Evolutionary conservation across 1,139 yeast genomes (phyloP).

Genomic region (Nakaseomyces delphensis): DNA sequence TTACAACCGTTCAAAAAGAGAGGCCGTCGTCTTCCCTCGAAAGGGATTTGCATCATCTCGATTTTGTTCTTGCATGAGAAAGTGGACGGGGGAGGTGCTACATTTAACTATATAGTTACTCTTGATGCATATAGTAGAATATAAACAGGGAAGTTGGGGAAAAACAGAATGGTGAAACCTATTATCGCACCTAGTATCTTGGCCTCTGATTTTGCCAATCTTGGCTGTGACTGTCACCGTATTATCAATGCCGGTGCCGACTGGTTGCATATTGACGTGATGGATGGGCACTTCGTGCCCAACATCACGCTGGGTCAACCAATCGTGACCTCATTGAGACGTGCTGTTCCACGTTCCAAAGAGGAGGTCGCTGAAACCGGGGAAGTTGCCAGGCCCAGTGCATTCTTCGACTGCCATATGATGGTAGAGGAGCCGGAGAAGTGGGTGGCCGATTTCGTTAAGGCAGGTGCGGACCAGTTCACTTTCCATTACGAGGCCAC

Average conservation of each 20-base stretch:
- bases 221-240: constrained; percentile 79
- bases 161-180: constrained; percentile 56
- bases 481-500: constrained; percentile 96
- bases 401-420: constrained; percentile 98
- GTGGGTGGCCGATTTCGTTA: constrained; percentile 91
- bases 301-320: constrained; percentile 93
- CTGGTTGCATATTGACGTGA: constrained; percentile 96
- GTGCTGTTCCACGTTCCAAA: constrained; percentile 58
- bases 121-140: too few relatives aligned
- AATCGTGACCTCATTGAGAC: constrained; percentile 69
- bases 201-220: constrained; percentile 86
- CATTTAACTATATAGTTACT: too few relatives aligned
- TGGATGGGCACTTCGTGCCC: constrained; percentile 99
- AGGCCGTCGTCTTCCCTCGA: too few relatives aligned
- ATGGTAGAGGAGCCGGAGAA: constrained; percentile 93
- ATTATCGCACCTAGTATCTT: constrained; percentile 93
- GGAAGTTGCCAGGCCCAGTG: constrained; percentile 32
- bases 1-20: too few relatives aligned
- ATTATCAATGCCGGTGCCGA: constrained; percentile 75
- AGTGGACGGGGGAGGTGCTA: too few relatives aligned
- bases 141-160: not conserved
- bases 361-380: constrained; percentile 28
- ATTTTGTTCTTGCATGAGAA: too few relatives aligned
- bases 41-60: too few relatives aligned
- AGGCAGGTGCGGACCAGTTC: constrained; percentile 93